Evolutionary conservation across 768 basidiomycete species (phyloP).

Genomic region (Baorangia bicolor): DNA sequence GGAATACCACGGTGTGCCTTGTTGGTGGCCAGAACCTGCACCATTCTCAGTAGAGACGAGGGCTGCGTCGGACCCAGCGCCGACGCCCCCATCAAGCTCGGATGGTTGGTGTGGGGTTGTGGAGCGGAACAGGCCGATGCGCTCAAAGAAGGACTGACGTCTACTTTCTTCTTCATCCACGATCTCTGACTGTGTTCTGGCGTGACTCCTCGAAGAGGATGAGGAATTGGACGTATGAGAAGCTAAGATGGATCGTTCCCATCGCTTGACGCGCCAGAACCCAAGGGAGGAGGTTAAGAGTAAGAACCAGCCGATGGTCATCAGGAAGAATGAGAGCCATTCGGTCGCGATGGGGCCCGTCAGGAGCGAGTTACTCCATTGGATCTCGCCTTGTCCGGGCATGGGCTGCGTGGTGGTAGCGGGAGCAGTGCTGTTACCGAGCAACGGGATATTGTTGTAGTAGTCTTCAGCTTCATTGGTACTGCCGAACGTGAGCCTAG

Average conservation of each 20-base stretch:
- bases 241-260: constrained; percentile 75
- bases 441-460: constrained; percentile 29
- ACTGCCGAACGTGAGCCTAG: constrained; percentile 42
- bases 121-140: constrained; percentile 23
- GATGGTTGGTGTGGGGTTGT: constrained; percentile 9
- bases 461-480: constrained; percentile 48
- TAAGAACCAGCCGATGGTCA: constrained; percentile 89
- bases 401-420: constrained; percentile 6
- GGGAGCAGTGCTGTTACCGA: constrained; percentile 29
- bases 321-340: constrained; percentile 93
- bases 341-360: constrained; percentile 77
- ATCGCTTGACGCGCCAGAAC: constrained; percentile 87
- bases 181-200: constrained; percentile 26
- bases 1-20: constrained; percentile 35
- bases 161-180: constrained; percentile 27
- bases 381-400: constrained; percentile 9
- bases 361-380: constrained; percentile 41
- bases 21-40: constrained; percentile 30
- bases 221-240: constrained; percentile 36
- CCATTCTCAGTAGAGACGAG: constrained; percentile 21
- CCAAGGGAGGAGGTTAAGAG: constrained; percentile 88
- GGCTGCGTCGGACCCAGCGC: constrained; percentile 7
- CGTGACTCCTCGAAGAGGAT: constrained; percentile 37
- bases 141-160: constrained; percentile 31
- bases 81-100: constrained; percentile 5